Evolutionary conservation across 768 basidiomycete genomes (phyloP).

Genomic region (Dendrothele bispora): DNA sequence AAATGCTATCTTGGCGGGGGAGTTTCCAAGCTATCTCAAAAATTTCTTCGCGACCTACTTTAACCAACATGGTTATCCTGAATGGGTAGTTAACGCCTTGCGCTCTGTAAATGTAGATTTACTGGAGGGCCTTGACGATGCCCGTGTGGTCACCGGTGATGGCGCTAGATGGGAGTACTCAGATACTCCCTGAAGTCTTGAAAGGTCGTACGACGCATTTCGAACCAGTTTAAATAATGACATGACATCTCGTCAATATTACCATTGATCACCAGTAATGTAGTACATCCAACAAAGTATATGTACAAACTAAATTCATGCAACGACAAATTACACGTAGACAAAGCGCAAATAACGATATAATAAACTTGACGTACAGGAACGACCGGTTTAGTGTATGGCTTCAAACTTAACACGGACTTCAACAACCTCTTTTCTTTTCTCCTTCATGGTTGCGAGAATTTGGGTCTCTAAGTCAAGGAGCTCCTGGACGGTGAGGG

Average conservation of each 20-base stretch:
- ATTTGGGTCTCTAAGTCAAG: slow-evolving; percentile 66
- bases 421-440: slow-evolving; percentile 68
- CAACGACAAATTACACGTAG: too few relatives aligned
- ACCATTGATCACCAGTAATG: too few relatives aligned
- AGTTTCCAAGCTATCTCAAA: slow-evolving; percentile 76
- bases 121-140: slow-evolving; percentile 50
- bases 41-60: slow-evolving; percentile 81
- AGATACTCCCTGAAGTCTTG: slow-evolving; percentile 26
- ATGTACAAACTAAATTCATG: too few relatives aligned
- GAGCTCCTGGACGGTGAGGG: slow-evolving; percentile 57
- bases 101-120: slow-evolving; percentile 83
- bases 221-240: too few relatives aligned
- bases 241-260: too few relatives aligned
- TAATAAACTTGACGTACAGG: too few relatives aligned
- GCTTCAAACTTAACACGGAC: slow-evolving; percentile 66
- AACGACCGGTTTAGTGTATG: too few relatives aligned
- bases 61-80: slow-evolving; percentile 73
- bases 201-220: slow-evolving; percentile 1
- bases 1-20: slow-evolving; percentile 75
- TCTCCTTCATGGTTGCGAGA: slow-evolving; percentile 48
- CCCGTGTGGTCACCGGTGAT: slow-evolving; percentile 55
- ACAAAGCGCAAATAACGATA: too few relatives aligned
- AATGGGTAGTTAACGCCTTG: slow-evolving; percentile 88
- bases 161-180: slow-evolving; percentile 86
- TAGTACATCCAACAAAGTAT: too few relatives aligned